Conservation (phyloP, 257 asterid genomes). For the Ilex aquifolium region DNA sequence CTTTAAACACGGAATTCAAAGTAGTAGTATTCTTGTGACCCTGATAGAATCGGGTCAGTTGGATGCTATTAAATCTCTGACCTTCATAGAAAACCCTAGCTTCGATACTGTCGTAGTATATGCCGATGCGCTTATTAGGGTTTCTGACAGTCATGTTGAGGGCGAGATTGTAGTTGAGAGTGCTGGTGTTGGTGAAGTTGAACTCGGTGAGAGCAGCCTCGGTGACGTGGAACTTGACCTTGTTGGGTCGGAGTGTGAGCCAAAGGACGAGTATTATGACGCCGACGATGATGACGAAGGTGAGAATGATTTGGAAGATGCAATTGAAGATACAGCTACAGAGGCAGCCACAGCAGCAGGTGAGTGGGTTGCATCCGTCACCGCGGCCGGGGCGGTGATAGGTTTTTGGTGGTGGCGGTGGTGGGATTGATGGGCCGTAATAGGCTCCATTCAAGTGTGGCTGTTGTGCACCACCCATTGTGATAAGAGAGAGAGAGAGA, state of each 20-base stretch:
- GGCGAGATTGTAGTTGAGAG: conserved; percentile 55
- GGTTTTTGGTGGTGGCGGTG: conserved; percentile 42
- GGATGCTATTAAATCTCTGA: conserved; percentile 26
- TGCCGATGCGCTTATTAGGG: conserved; percentile 77
- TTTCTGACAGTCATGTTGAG: conserved; percentile 61
- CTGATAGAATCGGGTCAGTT: conserved; percentile 47
- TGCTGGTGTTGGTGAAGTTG: conserved; percentile 36
- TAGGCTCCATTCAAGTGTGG: conserved; percentile 68
- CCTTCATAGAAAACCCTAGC: conserved; percentile 62
- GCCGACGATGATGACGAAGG: conserved; percentile 38
- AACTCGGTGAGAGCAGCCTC: conserved; percentile 60
- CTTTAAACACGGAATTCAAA: conserved; percentile 33
- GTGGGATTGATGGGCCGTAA: conserved; percentile 85
- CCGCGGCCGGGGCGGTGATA: conserved; percentile 52
- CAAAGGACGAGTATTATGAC: conserved; percentile 34
- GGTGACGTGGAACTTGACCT: conserved; percentile 49
- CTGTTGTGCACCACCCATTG: background rate
- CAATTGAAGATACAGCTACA: conserved; percentile 58
- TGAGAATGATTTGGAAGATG: conserved; percentile 56
- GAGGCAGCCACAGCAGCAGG: conserved; percentile 67
- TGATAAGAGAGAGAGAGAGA: background rate
- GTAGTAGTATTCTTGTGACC: conserved; percentile 44
- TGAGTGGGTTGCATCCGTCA: conserved; percentile 67
- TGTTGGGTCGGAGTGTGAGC: conserved; percentile 76
- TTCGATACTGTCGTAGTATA: conserved; percentile 76